Evolutionary conservation across 2,329 filamentous ascomycete species (phyloP).

Genomic region (Xylaria hypoxylon): DNA sequence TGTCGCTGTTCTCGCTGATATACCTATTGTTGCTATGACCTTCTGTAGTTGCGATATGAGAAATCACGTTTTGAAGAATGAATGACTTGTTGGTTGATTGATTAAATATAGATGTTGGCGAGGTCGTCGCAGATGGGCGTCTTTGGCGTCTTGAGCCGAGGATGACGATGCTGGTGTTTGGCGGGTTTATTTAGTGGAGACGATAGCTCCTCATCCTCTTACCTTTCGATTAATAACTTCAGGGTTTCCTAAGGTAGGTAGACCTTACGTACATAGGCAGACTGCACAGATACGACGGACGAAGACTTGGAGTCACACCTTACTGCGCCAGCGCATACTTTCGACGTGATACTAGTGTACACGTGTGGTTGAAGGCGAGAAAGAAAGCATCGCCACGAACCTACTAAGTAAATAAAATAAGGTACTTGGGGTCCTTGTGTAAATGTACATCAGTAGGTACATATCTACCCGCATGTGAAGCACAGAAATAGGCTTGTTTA

Average conservation of each 20-base stretch:
- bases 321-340: constrained; percentile 1
- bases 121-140: too few relatives aligned
- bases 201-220: not conserved
- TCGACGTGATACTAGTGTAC: constrained; percentile 5
- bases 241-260: too few relatives aligned
- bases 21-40: not conserved
- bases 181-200: constrained; percentile 1
- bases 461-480: not conserved
- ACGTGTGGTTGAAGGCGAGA: not conserved
- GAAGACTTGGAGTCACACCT: constrained; percentile 1
- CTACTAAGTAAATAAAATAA: not conserved
- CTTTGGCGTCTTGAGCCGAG: too few relatives aligned
- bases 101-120: too few relatives aligned
- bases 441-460: not conserved
- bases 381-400: not conserved
- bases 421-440: not conserved
- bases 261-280: not conserved
- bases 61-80: too few relatives aligned
- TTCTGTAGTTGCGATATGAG: not conserved
- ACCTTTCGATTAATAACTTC: not conserved
- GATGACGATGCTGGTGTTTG: not conserved
- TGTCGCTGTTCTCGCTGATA: not conserved
- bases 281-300: not conserved
- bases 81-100: too few relatives aligned
- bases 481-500: not conserved